Conservation (phyloP, 2,329 filamentous ascomycete genomes). For the Talaromyces sp. region DNA sequence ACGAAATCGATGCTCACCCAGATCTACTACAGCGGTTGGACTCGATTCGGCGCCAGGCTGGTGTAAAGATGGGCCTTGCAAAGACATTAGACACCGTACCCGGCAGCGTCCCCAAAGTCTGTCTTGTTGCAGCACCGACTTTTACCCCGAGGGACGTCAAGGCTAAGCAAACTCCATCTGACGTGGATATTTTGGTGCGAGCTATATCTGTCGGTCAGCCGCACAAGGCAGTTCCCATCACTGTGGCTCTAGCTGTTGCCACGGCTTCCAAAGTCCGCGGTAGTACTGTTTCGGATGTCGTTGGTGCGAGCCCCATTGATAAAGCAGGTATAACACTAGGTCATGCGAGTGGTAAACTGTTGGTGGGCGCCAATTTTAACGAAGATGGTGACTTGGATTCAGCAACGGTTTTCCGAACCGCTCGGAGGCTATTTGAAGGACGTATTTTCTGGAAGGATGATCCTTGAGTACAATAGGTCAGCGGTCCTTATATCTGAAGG, state of each 20-base stretch:
- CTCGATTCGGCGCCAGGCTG: slow-evolving; percentile 53
- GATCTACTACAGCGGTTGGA: slow-evolving; percentile 48
- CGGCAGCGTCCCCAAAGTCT: slow-evolving; percentile 60
- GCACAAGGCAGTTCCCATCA: slow-evolving; percentile 54
- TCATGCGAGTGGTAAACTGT: slow-evolving; percentile 45
- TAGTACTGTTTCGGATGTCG: slow-evolving; percentile 33
- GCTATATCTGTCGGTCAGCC: slow-evolving; percentile 53
- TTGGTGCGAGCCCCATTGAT: slow-evolving; percentile 22
- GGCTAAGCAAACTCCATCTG: slow-evolving; percentile 24
- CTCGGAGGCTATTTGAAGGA: slow-evolving; percentile 46
- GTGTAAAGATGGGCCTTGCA: slow-evolving; percentile 58
- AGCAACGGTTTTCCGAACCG: slow-evolving; percentile 46
- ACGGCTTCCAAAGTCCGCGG: slow-evolving; percentile 45
- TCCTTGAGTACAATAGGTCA: too few relatives aligned
- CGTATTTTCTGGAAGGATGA: slow-evolving; percentile 36
- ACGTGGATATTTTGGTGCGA: slow-evolving; percentile 41
- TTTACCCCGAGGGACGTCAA: slow-evolving; percentile 37
- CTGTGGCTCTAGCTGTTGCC: slow-evolving; percentile 49
- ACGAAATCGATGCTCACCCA: slow-evolving; percentile 47
- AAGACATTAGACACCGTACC: slow-evolving; percentile 41
- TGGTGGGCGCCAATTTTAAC: slow-evolving; percentile 40
- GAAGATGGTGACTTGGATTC: slow-evolving; percentile 29
- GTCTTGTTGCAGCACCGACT: slow-evolving; percentile 46
- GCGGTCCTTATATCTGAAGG: too few relatives aligned
- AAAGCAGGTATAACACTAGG: slow-evolving; percentile 37